A percentile compares a stretch with the other conserved stretches of the same genome.
phyloP scores from a whole-genome alignment of 306 rosid species.

The Cicer cuneatum region DNA sequence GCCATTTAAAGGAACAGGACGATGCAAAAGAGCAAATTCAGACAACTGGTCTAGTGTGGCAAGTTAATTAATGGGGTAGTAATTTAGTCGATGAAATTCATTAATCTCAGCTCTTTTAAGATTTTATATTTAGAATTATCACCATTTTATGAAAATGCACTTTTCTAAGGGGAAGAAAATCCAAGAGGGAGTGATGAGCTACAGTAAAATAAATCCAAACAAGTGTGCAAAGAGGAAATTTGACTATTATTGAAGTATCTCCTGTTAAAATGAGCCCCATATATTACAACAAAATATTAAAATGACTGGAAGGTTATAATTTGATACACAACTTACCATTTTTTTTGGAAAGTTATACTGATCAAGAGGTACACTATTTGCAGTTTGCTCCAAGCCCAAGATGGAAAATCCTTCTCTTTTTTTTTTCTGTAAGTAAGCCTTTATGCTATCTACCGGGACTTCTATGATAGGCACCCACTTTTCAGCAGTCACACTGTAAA shows the following conservation, averaged over 20 bases:
- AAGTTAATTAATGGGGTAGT: background rate
- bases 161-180: conserved; percentile 25
- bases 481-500: conserved; percentile 92
- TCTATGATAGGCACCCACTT: conserved; percentile 96
- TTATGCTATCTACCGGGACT: conserved; percentile 86
- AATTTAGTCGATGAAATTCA: conserved; percentile 1
- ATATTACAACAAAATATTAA: conserved; percentile 6
- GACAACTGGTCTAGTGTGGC: conserved; percentile 6
- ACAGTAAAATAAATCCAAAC: conserved; percentile 25
- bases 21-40: conserved; percentile 2
- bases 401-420: conserved; percentile 90
- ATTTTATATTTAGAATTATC: background rate
- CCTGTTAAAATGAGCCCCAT: background rate
- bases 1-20: conserved; percentile 3
- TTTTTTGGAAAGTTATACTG: conserved; percentile 72
- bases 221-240: conserved; percentile 1
- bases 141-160: conserved; percentile 14
- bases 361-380: conserved; percentile 89
- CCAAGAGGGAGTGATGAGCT: background rate
- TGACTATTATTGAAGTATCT: conserved; percentile 16
- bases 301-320: conserved; percentile 19
- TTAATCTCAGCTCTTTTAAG: conserved; percentile 2
- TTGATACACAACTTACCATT: conserved; percentile 59
- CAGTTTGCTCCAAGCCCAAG: conserved; percentile 97
- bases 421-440: conserved; percentile 79